A percentile compares a stretch with the other conserved stretches of the same genome.
These are phyloP conservation scores for Kuraishia floccosa DNA, from an alignment of 805 yeast species.

Conservation along the genomic window DNA sequence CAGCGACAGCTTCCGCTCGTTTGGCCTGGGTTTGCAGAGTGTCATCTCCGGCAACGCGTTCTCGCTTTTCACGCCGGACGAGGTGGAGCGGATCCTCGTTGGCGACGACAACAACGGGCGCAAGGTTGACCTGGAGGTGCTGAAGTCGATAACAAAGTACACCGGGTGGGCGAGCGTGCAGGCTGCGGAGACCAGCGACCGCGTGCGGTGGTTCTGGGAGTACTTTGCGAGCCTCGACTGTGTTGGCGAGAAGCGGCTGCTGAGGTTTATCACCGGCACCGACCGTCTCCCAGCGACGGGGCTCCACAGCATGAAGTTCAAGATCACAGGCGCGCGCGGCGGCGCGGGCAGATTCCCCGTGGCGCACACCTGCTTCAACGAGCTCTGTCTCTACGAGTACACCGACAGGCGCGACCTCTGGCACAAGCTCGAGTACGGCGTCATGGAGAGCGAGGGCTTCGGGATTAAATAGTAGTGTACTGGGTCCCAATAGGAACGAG, in stretches of 20 bases:
- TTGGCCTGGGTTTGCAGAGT: constrained; percentile 58
- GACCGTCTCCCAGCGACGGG: constrained; percentile 94
- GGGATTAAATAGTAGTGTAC: constrained; percentile 28
- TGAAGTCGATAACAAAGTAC: constrained; percentile 67
- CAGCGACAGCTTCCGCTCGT: constrained; percentile 38
- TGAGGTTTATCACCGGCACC: constrained; percentile 80
- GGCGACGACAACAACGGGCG: constrained; percentile 47
- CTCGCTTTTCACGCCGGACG: constrained; percentile 72
- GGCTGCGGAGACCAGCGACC: constrained; percentile 22
- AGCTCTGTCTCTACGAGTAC: constrained; percentile 68
- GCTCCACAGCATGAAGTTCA: constrained; percentile 59
- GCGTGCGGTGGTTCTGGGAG: constrained; percentile 84
- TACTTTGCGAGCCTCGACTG: constrained; percentile 37
- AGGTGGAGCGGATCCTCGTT: constrained; percentile 65
- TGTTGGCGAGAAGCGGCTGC: constrained; percentile 45
- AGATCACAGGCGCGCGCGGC: constrained; percentile 39
- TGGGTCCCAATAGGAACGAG: no score
- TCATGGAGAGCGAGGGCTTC: constrained; percentile 78
- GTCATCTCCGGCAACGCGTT: constrained; percentile 78
- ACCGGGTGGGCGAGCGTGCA: constrained; percentile 42
- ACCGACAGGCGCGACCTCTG: constrained; percentile 38
- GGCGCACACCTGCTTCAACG: constrained; percentile 94
- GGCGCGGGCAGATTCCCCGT: constrained; percentile 52
- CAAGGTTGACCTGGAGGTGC: constrained; percentile 50
- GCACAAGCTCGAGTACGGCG: constrained; percentile 53